A percentile compares a stretch with the other conserved stretches of the same genome.
These are phyloP conservation scores for Phytophthora chlamydospora DNA, from an alignment of 352 stramenopile species.

Conservation along the genomic window DNA sequence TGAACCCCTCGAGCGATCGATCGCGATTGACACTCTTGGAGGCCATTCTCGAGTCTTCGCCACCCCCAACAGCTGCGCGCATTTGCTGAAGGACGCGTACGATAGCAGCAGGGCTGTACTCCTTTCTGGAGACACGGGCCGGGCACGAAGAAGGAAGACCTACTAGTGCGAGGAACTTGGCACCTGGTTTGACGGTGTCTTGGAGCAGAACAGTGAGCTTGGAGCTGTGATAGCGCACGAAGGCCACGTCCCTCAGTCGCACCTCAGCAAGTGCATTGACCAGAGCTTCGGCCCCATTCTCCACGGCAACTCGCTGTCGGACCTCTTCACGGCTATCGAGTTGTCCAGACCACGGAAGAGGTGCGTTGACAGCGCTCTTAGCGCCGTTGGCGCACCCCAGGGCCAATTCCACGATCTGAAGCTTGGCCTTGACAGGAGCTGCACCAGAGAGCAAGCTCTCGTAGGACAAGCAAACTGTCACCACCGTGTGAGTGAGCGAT, in stretches of 20 bases:
- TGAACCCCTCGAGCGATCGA: conserved; percentile 69
- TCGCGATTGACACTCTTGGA: conserved; percentile 32
- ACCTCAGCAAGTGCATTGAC: conserved; percentile 62
- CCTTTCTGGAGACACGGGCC: neutral
- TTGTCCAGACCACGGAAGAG: conserved; percentile 32
- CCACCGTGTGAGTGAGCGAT: conserved; percentile 62
- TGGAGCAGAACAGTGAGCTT: conserved; percentile 83
- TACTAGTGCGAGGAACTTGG: conserved; percentile 61
- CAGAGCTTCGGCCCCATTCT: conserved; percentile 64
- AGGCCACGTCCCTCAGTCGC: conserved; percentile 51
- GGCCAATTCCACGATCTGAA: conserved; percentile 76
- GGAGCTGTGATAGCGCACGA: conserved; percentile 79
- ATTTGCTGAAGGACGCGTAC: conserved; percentile 56
- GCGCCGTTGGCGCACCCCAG: conserved; percentile 18
- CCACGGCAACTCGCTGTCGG: conserved; percentile 58
- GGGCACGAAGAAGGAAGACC: conserved; percentile 36
- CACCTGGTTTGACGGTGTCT: conserved; percentile 66
- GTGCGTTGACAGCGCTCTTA: conserved; percentile 9
- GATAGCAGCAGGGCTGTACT: conserved; percentile 28
- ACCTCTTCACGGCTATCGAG: conserved; percentile 41
- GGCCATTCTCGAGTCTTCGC: conserved; percentile 9
- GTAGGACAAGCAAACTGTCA: conserved; percentile 68
- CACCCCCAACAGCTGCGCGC: conserved; percentile 40
- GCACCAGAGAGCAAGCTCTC: conserved; percentile 52
- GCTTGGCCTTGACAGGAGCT: conserved; percentile 55